Evolutionary conservation across 768 basidiomycete species (phyloP).

Genomic region (Auricularia cornea): DNA sequence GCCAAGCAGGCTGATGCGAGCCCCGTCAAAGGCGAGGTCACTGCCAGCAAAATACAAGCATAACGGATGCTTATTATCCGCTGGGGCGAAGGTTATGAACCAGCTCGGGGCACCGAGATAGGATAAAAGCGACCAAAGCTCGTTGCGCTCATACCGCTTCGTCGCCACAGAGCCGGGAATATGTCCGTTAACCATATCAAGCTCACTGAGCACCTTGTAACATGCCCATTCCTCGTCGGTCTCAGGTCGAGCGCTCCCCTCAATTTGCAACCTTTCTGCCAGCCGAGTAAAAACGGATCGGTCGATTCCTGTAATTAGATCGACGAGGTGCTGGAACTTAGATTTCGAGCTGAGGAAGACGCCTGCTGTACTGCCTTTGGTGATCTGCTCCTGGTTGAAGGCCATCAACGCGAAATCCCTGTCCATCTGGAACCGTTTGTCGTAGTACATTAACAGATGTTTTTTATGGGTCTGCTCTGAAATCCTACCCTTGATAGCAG

Average conservation of each 20-base stretch:
- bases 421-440: not conserved
- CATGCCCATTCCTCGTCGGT: not conserved
- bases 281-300: not conserved
- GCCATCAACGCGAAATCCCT: not conserved
- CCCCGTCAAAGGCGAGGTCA: constrained; percentile 14
- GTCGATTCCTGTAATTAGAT: not conserved
- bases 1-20: not conserved
- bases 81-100: constrained; percentile 29
- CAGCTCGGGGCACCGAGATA: constrained; percentile 10
- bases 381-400: not conserved
- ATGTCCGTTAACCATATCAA: not conserved
- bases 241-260: not conserved
- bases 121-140: not conserved
- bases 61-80: constrained; percentile 24
- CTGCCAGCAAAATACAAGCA: constrained; percentile 27
- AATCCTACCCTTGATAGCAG: not conserved
- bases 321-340: not conserved
- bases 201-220: not conserved
- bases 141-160: not conserved
- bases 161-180: not conserved
- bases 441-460: not conserved
- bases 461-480: not conserved
- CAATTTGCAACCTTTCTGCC: not conserved
- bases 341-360: not conserved
- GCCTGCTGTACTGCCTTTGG: not conserved